A percentile compares a stretch with the other conserved stretches of the same genome.
These are phyloP conservation scores for Leptographium radiaticola DNA, from an alignment of 2,329 filamentous ascomycete species.

Conservation along the genomic window DNA sequence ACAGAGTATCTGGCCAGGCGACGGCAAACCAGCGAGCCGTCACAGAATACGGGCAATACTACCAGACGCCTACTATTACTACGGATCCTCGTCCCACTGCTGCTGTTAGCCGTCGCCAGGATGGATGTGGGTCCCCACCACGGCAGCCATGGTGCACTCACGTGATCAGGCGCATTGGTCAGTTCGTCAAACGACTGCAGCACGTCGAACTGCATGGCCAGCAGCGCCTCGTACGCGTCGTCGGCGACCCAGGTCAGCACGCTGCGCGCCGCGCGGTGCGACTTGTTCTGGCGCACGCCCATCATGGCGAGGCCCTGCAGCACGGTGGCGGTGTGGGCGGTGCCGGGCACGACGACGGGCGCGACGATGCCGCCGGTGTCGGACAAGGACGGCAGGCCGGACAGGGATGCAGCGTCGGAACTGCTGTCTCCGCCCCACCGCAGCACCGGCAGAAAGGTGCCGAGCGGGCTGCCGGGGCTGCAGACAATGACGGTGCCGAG, in stretches of 20 bases:
- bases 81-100: too few species aligned
- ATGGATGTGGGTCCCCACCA: too few species aligned
- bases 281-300: conserved; percentile 71
- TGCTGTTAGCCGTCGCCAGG: too few species aligned
- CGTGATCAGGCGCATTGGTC: conserved; percentile 45
- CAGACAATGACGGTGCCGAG: conserved; percentile 72
- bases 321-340: conserved; percentile 48
- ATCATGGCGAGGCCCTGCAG: conserved; percentile 67
- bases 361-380: conserved; percentile 55
- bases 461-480: conserved; percentile 53
- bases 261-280: conserved; percentile 58
- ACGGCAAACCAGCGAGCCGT: too few species aligned
- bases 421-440: conserved; percentile 23
- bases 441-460: conserved; percentile 57
- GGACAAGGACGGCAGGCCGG: too few species aligned
- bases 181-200: conserved; percentile 75
- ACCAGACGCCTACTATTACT: too few species aligned
- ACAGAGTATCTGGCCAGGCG: too few species aligned
- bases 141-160: conserved; percentile 21
- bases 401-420: too few species aligned
- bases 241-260: conserved; percentile 70
- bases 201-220: conserved; percentile 68
- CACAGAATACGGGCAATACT: too few species aligned
- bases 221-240: conserved; percentile 58
- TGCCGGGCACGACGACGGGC: conserved; percentile 62